Base-by-base conservation (phyloP, 202 grass and related monocot genomes). In the Carex sylvatica region DNA sequence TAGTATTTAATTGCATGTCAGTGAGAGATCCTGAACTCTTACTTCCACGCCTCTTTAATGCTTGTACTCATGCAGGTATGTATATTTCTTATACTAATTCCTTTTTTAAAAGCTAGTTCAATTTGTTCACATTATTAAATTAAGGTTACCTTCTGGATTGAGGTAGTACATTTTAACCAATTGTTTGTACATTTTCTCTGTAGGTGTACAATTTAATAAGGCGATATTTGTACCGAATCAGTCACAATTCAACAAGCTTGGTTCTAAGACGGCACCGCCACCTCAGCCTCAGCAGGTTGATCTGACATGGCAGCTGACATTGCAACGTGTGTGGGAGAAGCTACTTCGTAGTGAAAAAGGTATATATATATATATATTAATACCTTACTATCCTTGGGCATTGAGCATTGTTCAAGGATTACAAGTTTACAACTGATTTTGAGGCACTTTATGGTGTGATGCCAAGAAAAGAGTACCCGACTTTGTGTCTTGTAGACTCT, bases 1-100 rank as follows among this genome's bases (percentile, higher is more conserved):
- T 99, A 85, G 47, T 99, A 69, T 99, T 99, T 81, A 99, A 99
- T 85, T 99, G 96, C 89, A 99, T 99, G 96, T 91, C 93, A 49
- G 93, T 99, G 62, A 93, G 93, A 89, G 93, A 96, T 89, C 96
- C 93, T 80, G 78, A 92, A 85, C 65, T 89, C 66, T 83, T 99
- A 81, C 96, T 99, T 85, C 93, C 93, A 6, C 88, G 79, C 86
- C 81, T 99, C 24, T 51, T 91, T 18, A 87, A 93, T 71, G 86
- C 86, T 75, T 89, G 89, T 89, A 76, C 74, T 61, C 91, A 92
- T 79, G 77, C 90, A 81, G 91, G 96, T 92, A 89, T 60, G 83
- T 84, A 65, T 68, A n/a, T 68, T 15, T 18, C 70, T 74, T 84
- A 35, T 42, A 51, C 3, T 70, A 15, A 49, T 68, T 19, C 31